Evolutionary conservation across 2,329 filamentous ascomycete genomes (phyloP), one percentile per base, ranked within the genome.

Genomic region (Xylariaceae sp.): DNA sequence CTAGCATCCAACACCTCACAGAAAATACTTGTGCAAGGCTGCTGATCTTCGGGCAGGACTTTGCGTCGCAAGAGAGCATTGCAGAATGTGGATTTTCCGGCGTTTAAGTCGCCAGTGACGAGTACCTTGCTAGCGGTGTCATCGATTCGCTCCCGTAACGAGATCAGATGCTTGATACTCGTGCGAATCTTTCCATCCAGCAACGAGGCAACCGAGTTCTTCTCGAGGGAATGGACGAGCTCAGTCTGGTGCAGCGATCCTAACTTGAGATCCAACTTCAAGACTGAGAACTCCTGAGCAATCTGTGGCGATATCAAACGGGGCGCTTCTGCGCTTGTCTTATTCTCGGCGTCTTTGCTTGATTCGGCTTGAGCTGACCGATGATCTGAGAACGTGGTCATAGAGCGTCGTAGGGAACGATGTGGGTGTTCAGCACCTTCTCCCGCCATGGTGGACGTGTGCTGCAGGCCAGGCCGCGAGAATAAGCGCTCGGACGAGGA

Each of bases 1-100:
- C 89, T 83, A 5, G 89, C 87, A 69, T 99, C 91, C 50, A 99
- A 71, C 2, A 99, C 94, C 67, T 99, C 94, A 67, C 94, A 99
- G 71, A 99, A 99, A 49, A 99, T 96, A 69, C 90, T 94, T 2
- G 94, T 99, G 70, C 94, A 99, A 1, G 94, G 94, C 66, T 97
- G 94, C 68, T 99, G 92, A 62, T 99, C 94, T 70, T 97, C 94
- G 0, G 94, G 94, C 4, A 99, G 72, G 27, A 99, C 82, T 70
- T 97, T 97, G 54, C 91, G 83, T 53, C 94, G 86, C 38, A 99
- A 72, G 2, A 99, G 75, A n/a, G 94, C 94, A 69, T 99, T 99
- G 73, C 94, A 99, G 62, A 99, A 99, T 1, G 94, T 99, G 4
- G 94, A 99, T 67, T 99, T 99, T 64, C 94, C 94, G 9, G 94